Conservation (phyloP, 176 grass and related monocot genomes). For the Musa schizocarpa region DNA sequence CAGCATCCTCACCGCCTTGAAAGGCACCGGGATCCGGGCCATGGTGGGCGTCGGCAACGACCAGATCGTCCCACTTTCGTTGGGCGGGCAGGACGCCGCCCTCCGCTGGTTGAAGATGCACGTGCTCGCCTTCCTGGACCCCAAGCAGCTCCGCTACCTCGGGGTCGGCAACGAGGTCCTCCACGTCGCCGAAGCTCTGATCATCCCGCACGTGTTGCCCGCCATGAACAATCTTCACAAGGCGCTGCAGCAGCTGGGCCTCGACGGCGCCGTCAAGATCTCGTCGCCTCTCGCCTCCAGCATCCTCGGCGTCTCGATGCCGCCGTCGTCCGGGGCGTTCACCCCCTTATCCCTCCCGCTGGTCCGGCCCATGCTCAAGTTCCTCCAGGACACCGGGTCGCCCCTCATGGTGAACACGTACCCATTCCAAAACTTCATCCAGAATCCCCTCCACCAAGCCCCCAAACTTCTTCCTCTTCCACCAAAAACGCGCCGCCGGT, state of each 20-base stretch:
- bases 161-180: slow-evolving; percentile 71
- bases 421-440: slow-evolving; percentile 63
- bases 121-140: slow-evolving; percentile 31
- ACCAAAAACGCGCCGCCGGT: slow-evolving; percentile 13
- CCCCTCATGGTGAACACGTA: slow-evolving; percentile 74
- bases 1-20: slow-evolving; percentile 45
- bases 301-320: slow-evolving; percentile 47
- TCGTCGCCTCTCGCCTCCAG: slow-evolving; percentile 68
- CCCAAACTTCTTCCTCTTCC: slow-evolving; percentile 43
- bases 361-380: slow-evolving; percentile 54
- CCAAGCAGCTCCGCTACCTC: slow-evolving; percentile 39
- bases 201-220: slow-evolving; percentile 46
- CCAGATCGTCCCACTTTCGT: slow-evolving; percentile 53
- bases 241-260: slow-evolving; percentile 41
- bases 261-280: slow-evolving; percentile 31
- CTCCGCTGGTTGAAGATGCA: slow-evolving; percentile 37
- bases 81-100: slow-evolving; percentile 26
- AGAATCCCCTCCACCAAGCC: slow-evolving; percentile 49
- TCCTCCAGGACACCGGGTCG: slow-evolving; percentile 47
- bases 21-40: slow-evolving; percentile 34
- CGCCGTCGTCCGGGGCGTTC: slow-evolving; percentile 51
- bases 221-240: slow-evolving; percentile 54
- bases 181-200: slow-evolving; percentile 53
- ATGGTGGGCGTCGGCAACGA: slow-evolving; percentile 62
- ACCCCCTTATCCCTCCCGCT: slow-evolving; percentile 29